Conservation (phyloP, 192 early-diverging fungal species). For the Coemansia sp. region DNA sequence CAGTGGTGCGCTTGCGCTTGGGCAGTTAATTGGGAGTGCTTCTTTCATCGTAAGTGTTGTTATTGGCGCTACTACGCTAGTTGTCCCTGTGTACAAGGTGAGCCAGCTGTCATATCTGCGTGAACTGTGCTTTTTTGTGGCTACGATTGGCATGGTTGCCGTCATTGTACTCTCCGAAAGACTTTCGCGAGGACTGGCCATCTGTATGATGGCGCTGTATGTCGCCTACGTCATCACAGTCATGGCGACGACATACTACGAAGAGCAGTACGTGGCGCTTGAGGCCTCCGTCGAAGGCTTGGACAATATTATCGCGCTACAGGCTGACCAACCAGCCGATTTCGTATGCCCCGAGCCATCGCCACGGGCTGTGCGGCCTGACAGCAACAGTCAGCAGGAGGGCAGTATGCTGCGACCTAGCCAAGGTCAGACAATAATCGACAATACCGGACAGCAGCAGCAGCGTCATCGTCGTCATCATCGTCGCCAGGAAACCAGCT, state of each 20-base stretch:
- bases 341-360: not conserved
- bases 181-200: constrained; percentile 33
- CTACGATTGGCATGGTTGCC: constrained; percentile 32
- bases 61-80: constrained; percentile 77
- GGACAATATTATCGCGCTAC: not conserved
- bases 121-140: constrained; percentile 76
- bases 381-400: not conserved
- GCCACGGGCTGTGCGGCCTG: not conserved
- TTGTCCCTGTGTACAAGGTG: constrained; percentile 70
- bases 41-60: constrained; percentile 84
- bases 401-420: not conserved
- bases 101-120: constrained; percentile 68
- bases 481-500: not conserved
- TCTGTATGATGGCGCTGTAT: constrained; percentile 50
- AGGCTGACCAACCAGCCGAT: not conserved
- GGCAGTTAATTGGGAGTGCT: constrained; percentile 87
- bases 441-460: not conserved
- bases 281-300: constrained; percentile 5
- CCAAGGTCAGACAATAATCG: not conserved
- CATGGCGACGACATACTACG: constrained; percentile 48
- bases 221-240: constrained; percentile 44
- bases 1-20: constrained; percentile 78
- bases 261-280: constrained; percentile 16
- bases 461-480: not conserved
- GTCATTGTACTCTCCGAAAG: constrained; percentile 27